phyloP scores from a whole-genome alignment of 805 yeast species.

The Wickerhamiella spandovensis region DNA sequence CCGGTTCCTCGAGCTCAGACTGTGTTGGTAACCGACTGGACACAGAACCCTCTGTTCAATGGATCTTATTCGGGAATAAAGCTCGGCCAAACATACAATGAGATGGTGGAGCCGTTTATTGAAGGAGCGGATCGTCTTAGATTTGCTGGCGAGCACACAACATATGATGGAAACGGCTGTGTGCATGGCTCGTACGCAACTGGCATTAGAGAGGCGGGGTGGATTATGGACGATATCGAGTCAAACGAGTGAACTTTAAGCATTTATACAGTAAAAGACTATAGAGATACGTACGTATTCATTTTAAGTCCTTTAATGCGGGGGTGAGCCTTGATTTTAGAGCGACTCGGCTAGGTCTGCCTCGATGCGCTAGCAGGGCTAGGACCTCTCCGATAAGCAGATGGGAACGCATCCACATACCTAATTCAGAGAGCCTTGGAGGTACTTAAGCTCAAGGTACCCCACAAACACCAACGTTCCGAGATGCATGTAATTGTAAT shows the following conservation, averaged over 20 bases:
- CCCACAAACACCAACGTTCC: not conserved
- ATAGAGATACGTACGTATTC: too few species aligned
- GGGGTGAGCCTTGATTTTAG: too few species aligned
- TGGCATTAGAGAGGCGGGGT: slow-evolving; percentile 45
- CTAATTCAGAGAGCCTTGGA: not conserved
- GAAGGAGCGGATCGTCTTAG: slow-evolving; percentile 48
- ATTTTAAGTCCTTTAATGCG: too few species aligned
- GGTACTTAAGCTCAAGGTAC: not conserved
- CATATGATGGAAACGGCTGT: slow-evolving; percentile 78
- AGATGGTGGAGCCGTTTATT: slow-evolving; percentile 43
- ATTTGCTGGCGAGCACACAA: slow-evolving; percentile 88
- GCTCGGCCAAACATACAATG: slow-evolving; percentile 59
- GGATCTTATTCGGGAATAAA: slow-evolving; percentile 69
- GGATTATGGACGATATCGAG: slow-evolving; percentile 19
- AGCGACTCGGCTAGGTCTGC: not conserved
- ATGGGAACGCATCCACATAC: not conserved
- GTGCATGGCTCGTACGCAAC: slow-evolving; percentile 84
- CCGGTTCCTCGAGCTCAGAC: slow-evolving; percentile 29
- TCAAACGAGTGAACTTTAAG: not conserved
- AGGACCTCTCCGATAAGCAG: not conserved
- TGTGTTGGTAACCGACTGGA: slow-evolving; percentile 48
- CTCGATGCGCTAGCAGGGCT: not conserved
- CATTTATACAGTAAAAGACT: too few species aligned
- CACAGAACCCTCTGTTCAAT: slow-evolving; percentile 48
- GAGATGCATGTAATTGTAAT: slow-evolving; percentile 34